Evolutionary conservation across 1,284 basidiomycete species (phyloP), one percentile per base, ranked within the genome.

Genomic region (Ustilago sp.): DNA sequence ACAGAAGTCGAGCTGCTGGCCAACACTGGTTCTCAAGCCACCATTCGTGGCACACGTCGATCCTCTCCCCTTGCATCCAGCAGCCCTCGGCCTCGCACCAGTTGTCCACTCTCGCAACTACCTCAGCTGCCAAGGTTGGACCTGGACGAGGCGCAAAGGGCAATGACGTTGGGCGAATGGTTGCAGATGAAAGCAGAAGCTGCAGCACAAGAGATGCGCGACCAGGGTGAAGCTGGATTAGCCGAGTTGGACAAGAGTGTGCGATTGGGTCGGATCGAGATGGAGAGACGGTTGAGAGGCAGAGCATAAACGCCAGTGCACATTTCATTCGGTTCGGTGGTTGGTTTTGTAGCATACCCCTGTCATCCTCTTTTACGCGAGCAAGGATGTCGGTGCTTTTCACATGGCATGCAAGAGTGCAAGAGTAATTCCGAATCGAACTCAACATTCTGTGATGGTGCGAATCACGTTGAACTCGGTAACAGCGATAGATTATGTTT

Each of bases 161-260:
- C 23, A 1, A 66, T 72, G 68, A 74, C 79, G 28, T 38, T 80
- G 17, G 79, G 72, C n/a, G 57, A 65, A 19, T 80, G 77, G 77
- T 38, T 80, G 28, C 63, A 76, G 54, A 38, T 47, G 31, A 67
- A 80, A 48, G 70, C 76, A 3, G 63, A 75, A 4, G 55, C 55
- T 3, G 76, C 79, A 7, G 69, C 68, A 2, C 23, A 17, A 1
- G 79, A 80, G 64, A 78, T 79, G 79, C 53, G 71, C 4, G 34
- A 52, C 6, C 34, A 62, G 8, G 79, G 69, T 11, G 62, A 63
- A 15, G 54, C 45, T 28, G 56, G 74, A 32, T 52, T 80, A 34
- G 58, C 53, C 2, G 55, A 76, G 34, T 48, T 79, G 39, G 65
- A 74, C 48, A 63, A 70, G 12, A 43, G 56, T n/a, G 31, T 77